Evolutionary conservation across 345 rosid genomes (phyloP), one percentile per base, ranked within the genome.

Genomic region (Kernera saxatilis): DNA sequence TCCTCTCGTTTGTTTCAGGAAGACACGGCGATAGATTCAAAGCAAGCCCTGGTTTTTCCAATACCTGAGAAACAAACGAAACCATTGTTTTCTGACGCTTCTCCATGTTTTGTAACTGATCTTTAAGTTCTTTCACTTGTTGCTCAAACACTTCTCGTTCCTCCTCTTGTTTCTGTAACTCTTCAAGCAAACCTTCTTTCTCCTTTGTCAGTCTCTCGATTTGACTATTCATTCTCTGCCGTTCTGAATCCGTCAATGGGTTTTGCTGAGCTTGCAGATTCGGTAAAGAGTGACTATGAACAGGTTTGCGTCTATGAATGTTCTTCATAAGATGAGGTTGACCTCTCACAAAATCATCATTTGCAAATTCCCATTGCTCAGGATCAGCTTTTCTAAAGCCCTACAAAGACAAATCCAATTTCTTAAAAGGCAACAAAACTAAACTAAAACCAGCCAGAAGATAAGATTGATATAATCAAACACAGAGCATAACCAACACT

Each of bases 331-430:
- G 90, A 15, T 83, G 80, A 5, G 97, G 90, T 46, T 87, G 90
- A 8, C 93, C 96, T 84, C 91, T 86, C 1, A 90, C 37, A 33
- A 95, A 95, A 79, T 87, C 93, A 5, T 95, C 98, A 40, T 95
- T 95, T 0, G 92, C 88, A 74, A 92, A 95, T 73, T 95, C 99
- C 99, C 98, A 92, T 72, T 87, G 89, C 54, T 92, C 98, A 0
- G 99, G 96, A 74, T 92, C 98, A 70, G 75, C 52, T 79, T 95
- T 92, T 79, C 88, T 86, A 77, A 95, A 95, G 17, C 98, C 98
- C 99, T 95, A 66, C 37, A 83, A 13, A 26, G 14, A 46, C 3
- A 44, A 23, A 6, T 0, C 9, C 4, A 59, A 13, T 23, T 6
- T 21, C 14, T n/a, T 3, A 7, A 32, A 17, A n/a, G n/a, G n/a